Conservation (phyloP, 768 basidiomycete species). For the Tulasnella sp. region DNA sequence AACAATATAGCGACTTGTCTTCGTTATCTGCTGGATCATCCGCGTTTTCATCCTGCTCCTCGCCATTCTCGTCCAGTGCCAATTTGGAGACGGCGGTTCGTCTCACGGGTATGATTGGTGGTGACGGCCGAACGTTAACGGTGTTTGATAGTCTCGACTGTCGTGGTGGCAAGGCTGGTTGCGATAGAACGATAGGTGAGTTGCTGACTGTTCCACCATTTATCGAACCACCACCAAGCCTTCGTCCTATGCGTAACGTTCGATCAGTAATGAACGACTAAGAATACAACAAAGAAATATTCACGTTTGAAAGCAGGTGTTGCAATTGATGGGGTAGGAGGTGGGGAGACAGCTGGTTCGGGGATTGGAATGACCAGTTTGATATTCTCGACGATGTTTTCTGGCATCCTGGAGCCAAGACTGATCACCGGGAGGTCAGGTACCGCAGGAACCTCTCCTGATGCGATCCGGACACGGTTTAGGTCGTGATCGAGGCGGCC, state of each 20-base stretch:
- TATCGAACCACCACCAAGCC: background rate
- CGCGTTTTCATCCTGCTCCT: slow-evolving; percentile 30
- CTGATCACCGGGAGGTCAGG: background rate
- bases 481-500: slow-evolving; percentile 41
- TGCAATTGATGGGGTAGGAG: background rate
- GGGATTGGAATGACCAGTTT: slow-evolving; percentile 5
- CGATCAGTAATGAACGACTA: no score
- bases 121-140: slow-evolving; percentile 27
- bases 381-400: slow-evolving; percentile 3
- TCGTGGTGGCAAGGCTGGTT: slow-evolving; percentile 14
- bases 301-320: slow-evolving; percentile 8
- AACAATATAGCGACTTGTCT: slow-evolving; percentile 51
- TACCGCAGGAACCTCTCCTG: background rate
- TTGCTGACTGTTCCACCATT: slow-evolving; percentile 9
- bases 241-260: background rate
- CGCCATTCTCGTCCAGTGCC: slow-evolving; percentile 30
- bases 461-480: slow-evolving; percentile 12
- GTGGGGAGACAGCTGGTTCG: background rate
- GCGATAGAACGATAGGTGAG: slow-evolving; percentile 9
- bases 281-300: background rate
- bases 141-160: slow-evolving; percentile 9
- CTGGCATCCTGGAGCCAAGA: slow-evolving; percentile 20
- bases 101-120: slow-evolving; percentile 24
- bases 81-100: slow-evolving; percentile 31
- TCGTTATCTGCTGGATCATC: slow-evolving; percentile 39